Conservation (phyloP, 2,329 filamentous ascomycete genomes). For the Colletotrichum limetticola region DNA sequence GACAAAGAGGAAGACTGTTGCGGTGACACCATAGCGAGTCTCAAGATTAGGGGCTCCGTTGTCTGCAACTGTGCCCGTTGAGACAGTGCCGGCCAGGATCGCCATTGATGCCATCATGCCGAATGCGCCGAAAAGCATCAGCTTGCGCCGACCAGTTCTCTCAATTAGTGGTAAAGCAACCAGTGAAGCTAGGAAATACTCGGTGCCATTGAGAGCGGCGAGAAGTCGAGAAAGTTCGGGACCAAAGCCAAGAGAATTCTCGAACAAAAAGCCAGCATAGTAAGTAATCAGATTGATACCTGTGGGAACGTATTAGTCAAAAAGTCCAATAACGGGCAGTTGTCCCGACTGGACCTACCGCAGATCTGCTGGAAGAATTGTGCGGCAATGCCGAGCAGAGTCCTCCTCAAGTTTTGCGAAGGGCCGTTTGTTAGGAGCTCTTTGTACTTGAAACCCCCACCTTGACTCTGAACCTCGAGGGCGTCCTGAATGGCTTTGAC, state of each 20-base stretch:
- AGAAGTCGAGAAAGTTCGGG: conserved; percentile 61
- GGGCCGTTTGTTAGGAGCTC: conserved; percentile 64
- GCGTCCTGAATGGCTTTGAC: conserved; percentile 38
- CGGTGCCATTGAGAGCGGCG: conserved; percentile 63
- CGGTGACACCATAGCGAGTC: conserved; percentile 42
- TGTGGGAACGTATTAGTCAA: background rate
- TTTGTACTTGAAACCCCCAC: conserved; percentile 37
- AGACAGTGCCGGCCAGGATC: conserved; percentile 53
- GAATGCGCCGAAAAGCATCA: conserved; percentile 72
- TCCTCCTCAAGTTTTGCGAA: conserved; percentile 73
- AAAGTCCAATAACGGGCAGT: background rate
- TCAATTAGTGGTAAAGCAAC: conserved; percentile 55
- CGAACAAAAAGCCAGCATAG: conserved; percentile 45
- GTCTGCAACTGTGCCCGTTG: conserved; percentile 43
- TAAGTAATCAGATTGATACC: conserved; percentile 50
- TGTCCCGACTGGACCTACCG: background rate
- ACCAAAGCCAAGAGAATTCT: conserved; percentile 57
- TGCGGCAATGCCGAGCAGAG: conserved; percentile 52
- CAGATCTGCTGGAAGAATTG: conserved; percentile 43
- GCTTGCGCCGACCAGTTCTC: conserved; percentile 65
- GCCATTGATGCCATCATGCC: conserved; percentile 72
- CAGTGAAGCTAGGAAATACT: conserved; percentile 52
- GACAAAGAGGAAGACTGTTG: conserved; percentile 66
- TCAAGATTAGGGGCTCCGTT: conserved; percentile 42
- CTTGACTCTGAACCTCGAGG: conserved; percentile 40